Base-by-base conservation (phyloP, 2,329 filamentous ascomycete genomes). In the Calonectria pauciramosa region DNA sequence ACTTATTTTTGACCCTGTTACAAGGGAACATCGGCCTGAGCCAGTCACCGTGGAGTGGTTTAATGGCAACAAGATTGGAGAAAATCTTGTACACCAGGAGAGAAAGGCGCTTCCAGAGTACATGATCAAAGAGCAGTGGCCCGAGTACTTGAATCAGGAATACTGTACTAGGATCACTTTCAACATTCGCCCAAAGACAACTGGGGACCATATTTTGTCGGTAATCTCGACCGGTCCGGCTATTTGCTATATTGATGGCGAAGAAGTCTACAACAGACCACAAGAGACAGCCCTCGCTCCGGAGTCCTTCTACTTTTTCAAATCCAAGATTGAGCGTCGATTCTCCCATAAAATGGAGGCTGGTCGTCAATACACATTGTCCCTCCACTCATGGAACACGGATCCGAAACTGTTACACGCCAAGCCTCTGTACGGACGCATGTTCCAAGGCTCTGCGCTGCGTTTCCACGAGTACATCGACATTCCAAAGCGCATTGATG, bases 91-190 rank as follows among this genome's bases (percentile, higher is more conserved):
- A 0, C 73, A 73, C 30, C n/a, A 70, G 30, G 70, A 73, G 38
- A 36, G 41, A 32, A 59, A 47, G 16, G 41, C 70, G 1, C 65
- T 66, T n/a, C 49, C 74, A 1, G 74, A 75, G 36, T 75, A 75
- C 54, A 75, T 75, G 74, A 75, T 75, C 34, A 75, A 75, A 23
- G 74, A 73, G 56, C 47, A 70, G 10, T 75, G 74, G 74, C 74
- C 74, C 9, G 71, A 70, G 18, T 74, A 73, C 1, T 63, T 75
- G 4, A 41, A 59, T 20, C 63, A 70, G 52, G 59, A 38, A 7
- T 75, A 75, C 36, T 71, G 67, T 23, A 75, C 74, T 4, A 47
- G 68, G 11, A 73, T 74, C 34, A 68, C 54, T 13, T 75, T 75
- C 34, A 65, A 70, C 32, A 30, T 75, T 6, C 23, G 63, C 14